A percentile compares a stretch with the other conserved stretches of the same genome.
Conservation (phyloP, 202 grass and related monocot genomes). For the Panicum virgatum region DNA sequence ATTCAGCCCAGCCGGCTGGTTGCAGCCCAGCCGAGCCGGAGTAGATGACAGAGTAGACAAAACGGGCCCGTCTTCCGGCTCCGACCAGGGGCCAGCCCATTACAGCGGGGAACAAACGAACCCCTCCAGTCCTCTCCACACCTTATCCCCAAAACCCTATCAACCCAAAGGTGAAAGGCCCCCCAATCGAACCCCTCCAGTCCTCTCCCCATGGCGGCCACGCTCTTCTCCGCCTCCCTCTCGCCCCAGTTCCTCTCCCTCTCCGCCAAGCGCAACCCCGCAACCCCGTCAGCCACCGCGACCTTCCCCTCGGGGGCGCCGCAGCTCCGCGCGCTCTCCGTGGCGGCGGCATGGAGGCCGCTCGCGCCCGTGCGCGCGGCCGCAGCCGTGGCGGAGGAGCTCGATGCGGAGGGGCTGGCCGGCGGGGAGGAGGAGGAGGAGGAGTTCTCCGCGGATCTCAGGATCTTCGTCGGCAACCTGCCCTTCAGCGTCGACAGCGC, state of each 20-base stretch:
- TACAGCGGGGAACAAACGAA: no score
- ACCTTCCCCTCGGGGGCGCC: constrained; percentile 17
- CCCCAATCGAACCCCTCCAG: neutral
- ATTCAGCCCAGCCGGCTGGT: no score
- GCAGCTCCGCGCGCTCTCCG: constrained; percentile 30
- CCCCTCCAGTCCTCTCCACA: neutral
- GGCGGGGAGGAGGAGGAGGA: constrained; percentile 8
- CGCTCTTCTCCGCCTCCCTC: constrained; percentile 41
- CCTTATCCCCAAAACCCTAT: constrained; percentile 51
- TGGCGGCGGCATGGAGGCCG: constrained; percentile 29
- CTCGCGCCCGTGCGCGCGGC: constrained; percentile 32
- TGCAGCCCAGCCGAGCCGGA: no score
- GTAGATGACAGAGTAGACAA: no score
- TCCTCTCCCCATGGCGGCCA: constrained; percentile 36
- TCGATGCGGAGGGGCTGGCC: constrained; percentile 34
- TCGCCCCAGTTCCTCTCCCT: constrained; percentile 36
- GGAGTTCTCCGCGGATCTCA: constrained; percentile 58
- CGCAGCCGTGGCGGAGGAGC: constrained; percentile 39
- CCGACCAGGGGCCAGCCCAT: no score
- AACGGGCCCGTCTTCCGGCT: no score
- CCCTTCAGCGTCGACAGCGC: constrained; percentile 84
- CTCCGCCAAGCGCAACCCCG: constrained; percentile 16
- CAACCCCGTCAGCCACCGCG: neutral
- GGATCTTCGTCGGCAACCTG: constrained; percentile 91
- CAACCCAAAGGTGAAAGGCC: constrained; percentile 6